Evolutionary conservation across 768 basidiomycete species (phyloP).

Genomic region (Mycena indigotica): DNA sequence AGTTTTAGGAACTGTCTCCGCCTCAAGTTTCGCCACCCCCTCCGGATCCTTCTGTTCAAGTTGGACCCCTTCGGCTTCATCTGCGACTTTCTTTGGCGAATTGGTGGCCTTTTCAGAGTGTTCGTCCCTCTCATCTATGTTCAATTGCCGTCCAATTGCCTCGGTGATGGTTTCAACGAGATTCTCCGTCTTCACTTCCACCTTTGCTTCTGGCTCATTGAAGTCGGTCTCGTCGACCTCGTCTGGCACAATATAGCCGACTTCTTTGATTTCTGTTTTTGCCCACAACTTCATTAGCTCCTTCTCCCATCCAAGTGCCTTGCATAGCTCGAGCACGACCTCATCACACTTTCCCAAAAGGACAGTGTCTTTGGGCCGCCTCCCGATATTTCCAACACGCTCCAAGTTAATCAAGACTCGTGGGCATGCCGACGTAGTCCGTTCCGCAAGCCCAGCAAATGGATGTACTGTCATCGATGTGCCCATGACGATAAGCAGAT

Average conservation of each 20-base stretch:
- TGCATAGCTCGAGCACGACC: conserved; percentile 59
- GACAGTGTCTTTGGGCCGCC: conserved; percentile 57
- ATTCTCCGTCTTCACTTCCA: conserved; percentile 21
- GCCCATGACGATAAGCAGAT: conserved; percentile 88
- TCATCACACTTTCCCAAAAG: conserved; percentile 74
- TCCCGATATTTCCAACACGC: conserved; percentile 67
- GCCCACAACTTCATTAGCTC: conserved; percentile 61
- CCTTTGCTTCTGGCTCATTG: conserved; percentile 19
- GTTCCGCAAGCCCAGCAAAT: conserved; percentile 75
- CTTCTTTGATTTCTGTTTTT: conserved; percentile 40
- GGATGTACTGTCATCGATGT: conserved; percentile 88
- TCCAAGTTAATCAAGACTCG: conserved; percentile 92
- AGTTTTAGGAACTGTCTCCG: not conserved
- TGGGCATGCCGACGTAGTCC: conserved; percentile 60
- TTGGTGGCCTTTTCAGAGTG: conserved; percentile 6
- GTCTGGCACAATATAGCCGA: conserved; percentile 12
- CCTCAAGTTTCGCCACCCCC: conserved; percentile 3
- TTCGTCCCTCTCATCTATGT: conserved; percentile 21
- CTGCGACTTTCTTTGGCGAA: not conserved
- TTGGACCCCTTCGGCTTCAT: conserved; percentile 23
- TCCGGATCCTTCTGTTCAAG: conserved; percentile 22
- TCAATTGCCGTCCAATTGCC: conserved; percentile 34
- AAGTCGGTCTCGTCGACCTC: conserved; percentile 16
- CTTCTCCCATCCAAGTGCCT: conserved; percentile 73
- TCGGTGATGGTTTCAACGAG: conserved; percentile 36